Evolutionary conservation across 306 rosid genomes (phyloP), one percentile per base, ranked within the genome.

Genomic region (Cucumis cinereus): DNA sequence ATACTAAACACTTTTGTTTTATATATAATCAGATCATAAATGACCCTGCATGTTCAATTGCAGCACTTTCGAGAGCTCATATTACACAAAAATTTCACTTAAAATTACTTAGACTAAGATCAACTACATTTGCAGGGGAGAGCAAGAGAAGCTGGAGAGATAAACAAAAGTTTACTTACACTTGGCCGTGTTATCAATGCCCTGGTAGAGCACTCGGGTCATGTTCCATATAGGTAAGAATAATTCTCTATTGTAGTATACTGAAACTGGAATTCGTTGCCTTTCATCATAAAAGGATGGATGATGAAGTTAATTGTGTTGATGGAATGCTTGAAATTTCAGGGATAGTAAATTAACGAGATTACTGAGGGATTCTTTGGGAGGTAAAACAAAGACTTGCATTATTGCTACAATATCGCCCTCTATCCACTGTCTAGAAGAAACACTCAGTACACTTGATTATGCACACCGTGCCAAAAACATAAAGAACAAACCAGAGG

Each of bases 101-200:
- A 64, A 78, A 59, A 33, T 52, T 70, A 74, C 57, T 78, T 83
- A 49, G 79, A 50, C 7, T 83, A 22, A 64, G 68, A 19, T 33
- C 78, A 80, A 80, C 40, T 77, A 60, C 50, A 82, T 77, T 87
- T 88, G 84, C 97, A 95, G 99, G 93, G 99, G 53, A 87, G 99
- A 88, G 99, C 99, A 72, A 92, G 99, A 87, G 99, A 95, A 87
- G 99, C 99, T 43, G 99, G 99, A 74, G 99, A 94, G 92, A 94
- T 94, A 77, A 94, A 94, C 78, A 94, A 94, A 84, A 94, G 99
- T 84, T 87, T 95, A 74, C 97, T 95, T 52, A 95, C 99, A 45
- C 99, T 95, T 79, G 99, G 99, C 56, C 97, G 99, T 70, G 92
- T 87, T 78, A 95, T 95, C 77, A 95, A 95, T 85, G 96, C 99